Base-by-base conservation (phyloP, 2,329 filamentous ascomycete species). In the Cladosporium sp. region DNA sequence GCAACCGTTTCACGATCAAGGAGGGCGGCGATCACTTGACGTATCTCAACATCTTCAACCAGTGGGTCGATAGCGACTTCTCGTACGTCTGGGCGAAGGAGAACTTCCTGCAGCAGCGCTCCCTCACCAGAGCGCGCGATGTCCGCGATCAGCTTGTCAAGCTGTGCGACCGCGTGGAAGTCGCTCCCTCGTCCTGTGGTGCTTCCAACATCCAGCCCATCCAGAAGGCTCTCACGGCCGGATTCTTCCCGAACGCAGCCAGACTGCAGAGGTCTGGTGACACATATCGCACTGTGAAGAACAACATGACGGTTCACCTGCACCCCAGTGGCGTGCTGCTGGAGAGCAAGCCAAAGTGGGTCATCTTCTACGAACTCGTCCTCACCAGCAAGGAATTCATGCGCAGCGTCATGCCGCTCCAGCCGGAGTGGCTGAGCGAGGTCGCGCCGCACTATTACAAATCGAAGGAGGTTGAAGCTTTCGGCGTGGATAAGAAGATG, bases 391-490 rank as follows among this genome's bases (percentile, higher is more conserved):
- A 95, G 74, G 92, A 96, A 75, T 98, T 92, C 69, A 95, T 95
- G 84, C 78, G 92, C 19, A 88, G 83, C 63, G 87, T 87, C 54
- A 85, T 95, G 77, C 90, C 90, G 1, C 81, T 97, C 49, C 84
- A 95, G 65, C 77, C 87, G 0, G 83, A 84, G 66, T 96, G 91
- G 91, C 68, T 98, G 61, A 81, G 83, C 6, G 92, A 97, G 71
- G 82, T 93, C 56, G 93, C 93, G 56, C 92, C 92, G 57, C 93
- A 97, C 73, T 95, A 90, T 66, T 89, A 96, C 69, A 96, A 95
- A 73, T 86, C 87, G 74, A 86, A 89, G 72, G 90, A 96, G 66
- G 69, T 96, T 38, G 92, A 96, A 64, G 84, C 79, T 14, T 66
- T 95, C 61, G 89, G 89, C 2, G 66, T 79, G 64, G 86, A 89